phyloP scores from a whole-genome alignment of 805 yeast genomes.

The Saccharomyces paradoxus region DNA sequence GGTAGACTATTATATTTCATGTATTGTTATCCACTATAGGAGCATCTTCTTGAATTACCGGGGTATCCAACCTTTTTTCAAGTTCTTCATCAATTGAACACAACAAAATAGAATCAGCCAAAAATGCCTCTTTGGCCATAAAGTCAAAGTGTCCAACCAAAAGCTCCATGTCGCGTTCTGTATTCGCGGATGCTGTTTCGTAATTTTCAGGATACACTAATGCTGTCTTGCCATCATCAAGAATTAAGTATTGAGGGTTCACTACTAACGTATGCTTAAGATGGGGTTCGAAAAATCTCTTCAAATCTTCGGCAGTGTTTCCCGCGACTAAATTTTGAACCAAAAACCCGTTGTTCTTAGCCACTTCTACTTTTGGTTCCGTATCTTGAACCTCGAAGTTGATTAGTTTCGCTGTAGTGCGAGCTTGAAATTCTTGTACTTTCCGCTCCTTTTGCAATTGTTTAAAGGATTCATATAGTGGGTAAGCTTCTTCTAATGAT shows the following conservation, averaged over 20 bases:
- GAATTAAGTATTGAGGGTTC: slow-evolving; percentile 16
- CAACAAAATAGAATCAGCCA: slow-evolving; percentile 19
- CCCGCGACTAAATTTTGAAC: slow-evolving; percentile 49
- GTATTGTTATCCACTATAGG: neutral
- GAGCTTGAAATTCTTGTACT: slow-evolving; percentile 23
- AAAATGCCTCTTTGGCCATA: slow-evolving; percentile 18
- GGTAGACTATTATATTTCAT: neutral
- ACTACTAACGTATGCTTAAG: slow-evolving; percentile 23
- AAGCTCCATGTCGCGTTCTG: slow-evolving; percentile 37
- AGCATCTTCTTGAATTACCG: neutral
- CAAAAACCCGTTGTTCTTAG: slow-evolving; percentile 44
- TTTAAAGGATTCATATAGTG: slow-evolving; percentile 39
- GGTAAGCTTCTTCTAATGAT: slow-evolving; percentile 25
- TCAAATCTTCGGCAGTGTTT: slow-evolving; percentile 39
- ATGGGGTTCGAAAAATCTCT: slow-evolving; percentile 27
- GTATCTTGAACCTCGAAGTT: slow-evolving; percentile 21
- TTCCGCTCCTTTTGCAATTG: slow-evolving; percentile 30
- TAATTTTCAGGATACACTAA: slow-evolving; percentile 29
- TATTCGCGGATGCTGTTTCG: slow-evolving; percentile 30
- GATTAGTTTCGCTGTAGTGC: slow-evolving; percentile 16
- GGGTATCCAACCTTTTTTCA: slow-evolving; percentile 3
- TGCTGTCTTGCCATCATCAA: slow-evolving; percentile 8
- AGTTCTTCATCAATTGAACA: slow-evolving; percentile 15
- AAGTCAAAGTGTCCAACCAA: slow-evolving; percentile 31
- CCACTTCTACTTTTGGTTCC: slow-evolving; percentile 19